Evolutionary conservation across 352 stramenopile species (phyloP), one percentile per base, ranked within the genome.

Genomic region (Pythium scleroteichum): DNA sequence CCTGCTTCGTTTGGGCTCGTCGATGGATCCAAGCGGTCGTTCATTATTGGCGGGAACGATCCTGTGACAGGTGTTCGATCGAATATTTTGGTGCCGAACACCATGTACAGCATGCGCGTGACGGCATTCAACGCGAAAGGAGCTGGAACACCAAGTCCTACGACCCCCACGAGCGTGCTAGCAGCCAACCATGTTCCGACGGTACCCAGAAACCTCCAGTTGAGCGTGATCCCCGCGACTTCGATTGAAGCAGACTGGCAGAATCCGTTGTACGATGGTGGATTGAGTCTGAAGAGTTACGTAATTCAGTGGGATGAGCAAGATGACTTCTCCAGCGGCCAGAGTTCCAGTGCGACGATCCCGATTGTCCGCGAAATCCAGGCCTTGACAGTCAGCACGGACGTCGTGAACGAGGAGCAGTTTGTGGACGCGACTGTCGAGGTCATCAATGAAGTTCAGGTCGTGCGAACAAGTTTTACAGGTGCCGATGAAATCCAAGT

Each of bases 391-490:
- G 58, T 98, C 4, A 79, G 78, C 23, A 85, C 67, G 17, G 74
- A 88, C 22, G 81, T 98, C 8, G 73, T 96, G 5, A 92, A 96
- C 45, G 96, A 98, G 72, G 88, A 97, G 47, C 96, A 99, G 61
- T 88, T 88, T 47, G 87, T 99, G 6, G 80, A 96, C 62, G 94
- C 89, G 0, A 97, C 92, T 0, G 90, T 98, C 9, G 78, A 95
- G 53, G 96, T 99, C 13, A 95, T 82, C 16, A 99, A 99, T 66
- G 97, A 99, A 68, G 72, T 95, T 8, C 96, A 99, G 66, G 95
- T 95, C 7, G 86, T 99, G 2, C 92, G 93, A 12, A 97, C 82
- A 1, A 74, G 66, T 3, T 94, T 97, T 32, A 81, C 73, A 0
- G 92, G 92, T 4, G 78, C 78, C 12, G 89, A 97, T 64, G 90